A percentile compares a stretch with the other conserved stretches of the same genome.
Evolutionary conservation across 768 basidiomycete species (phyloP).

Genomic region (Podaxis rugospora): DNA sequence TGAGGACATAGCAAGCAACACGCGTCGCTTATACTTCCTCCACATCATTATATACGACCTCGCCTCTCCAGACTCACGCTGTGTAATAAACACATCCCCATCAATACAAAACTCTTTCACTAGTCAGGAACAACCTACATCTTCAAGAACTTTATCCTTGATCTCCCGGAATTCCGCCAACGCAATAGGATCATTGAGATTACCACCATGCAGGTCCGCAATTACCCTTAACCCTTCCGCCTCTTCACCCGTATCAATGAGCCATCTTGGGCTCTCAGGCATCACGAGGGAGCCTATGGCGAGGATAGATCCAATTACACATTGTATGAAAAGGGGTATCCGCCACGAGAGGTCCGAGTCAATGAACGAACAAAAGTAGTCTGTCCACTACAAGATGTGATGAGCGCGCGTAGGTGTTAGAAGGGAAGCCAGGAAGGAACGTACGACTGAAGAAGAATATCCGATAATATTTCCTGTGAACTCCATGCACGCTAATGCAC

Average conservation of each 20-base stretch:
- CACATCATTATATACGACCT: constrained; percentile 82
- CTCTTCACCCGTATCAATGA: constrained; percentile 85
- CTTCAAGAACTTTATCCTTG: constrained; percentile 70
- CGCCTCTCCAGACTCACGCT: constrained; percentile 75
- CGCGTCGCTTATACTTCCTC: constrained; percentile 80
- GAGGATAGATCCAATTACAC: constrained; percentile 79
- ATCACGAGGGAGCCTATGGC: constrained; percentile 75
- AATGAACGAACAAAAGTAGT: constrained; percentile 90
- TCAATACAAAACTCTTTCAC: background rate
- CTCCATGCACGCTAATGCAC: constrained; percentile 91
- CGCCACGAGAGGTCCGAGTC: constrained; percentile 89
- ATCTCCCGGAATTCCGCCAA: constrained; percentile 88
- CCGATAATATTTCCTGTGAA: constrained; percentile 92
- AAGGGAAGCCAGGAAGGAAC: constrained; percentile 22
- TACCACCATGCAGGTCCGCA: constrained; percentile 84
- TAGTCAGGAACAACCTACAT: constrained; percentile 36
- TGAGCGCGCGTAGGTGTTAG: constrained; percentile 1
- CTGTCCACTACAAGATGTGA: constrained; percentile 64
- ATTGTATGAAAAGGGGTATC: constrained; percentile 84
- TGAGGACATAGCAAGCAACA: constrained; percentile 91
- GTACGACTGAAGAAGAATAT: constrained; percentile 84
- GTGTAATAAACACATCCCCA: background rate
- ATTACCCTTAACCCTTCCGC: constrained; percentile 81
- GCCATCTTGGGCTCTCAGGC: constrained; percentile 93
- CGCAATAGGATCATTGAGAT: constrained; percentile 62